Percentiles rank a stretch among this genome's conserved stretches.
Conservation (phyloP, 169 alveolate species). For the Plasmodium cynomolgi region DNA sequence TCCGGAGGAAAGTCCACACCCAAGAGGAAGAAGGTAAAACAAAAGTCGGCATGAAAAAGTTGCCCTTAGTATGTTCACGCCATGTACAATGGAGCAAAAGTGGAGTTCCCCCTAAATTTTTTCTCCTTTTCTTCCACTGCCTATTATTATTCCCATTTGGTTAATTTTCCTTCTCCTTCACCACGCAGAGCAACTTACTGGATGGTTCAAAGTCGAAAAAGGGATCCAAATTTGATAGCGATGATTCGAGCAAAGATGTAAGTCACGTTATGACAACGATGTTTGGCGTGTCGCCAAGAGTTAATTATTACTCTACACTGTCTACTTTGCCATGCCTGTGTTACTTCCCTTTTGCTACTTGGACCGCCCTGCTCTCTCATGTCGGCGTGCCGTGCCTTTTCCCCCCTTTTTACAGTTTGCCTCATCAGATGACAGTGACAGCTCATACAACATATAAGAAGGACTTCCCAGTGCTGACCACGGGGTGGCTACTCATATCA, state of each 20-base stretch:
- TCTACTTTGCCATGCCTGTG: neutral
- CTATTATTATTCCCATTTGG: neutral
- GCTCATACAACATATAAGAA: conserved; percentile 49
- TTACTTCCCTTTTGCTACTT: neutral
- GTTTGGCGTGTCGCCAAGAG: neutral
- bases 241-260: conserved; percentile 32
- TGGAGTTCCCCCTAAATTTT: neutral
- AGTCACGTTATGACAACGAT: neutral
- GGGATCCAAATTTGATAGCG: conserved; percentile 21
- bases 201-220: conserved; percentile 27
- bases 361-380: neutral
- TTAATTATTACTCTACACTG: neutral
- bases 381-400: neutral
- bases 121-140: neutral
- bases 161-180: neutral
- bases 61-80: neutral
- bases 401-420: conserved; percentile 3
- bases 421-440: conserved; percentile 63
- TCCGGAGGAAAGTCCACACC: conserved; percentile 11
- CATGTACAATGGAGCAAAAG: neutral
- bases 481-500: neutral
- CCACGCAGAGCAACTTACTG: conserved; percentile 33
- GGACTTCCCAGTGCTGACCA: neutral
- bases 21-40: conserved; percentile 33
- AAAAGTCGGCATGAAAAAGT: neutral